Evolutionary conservation across 805 yeast species (phyloP).

Genomic region (Monosporozyma siamensis): DNA sequence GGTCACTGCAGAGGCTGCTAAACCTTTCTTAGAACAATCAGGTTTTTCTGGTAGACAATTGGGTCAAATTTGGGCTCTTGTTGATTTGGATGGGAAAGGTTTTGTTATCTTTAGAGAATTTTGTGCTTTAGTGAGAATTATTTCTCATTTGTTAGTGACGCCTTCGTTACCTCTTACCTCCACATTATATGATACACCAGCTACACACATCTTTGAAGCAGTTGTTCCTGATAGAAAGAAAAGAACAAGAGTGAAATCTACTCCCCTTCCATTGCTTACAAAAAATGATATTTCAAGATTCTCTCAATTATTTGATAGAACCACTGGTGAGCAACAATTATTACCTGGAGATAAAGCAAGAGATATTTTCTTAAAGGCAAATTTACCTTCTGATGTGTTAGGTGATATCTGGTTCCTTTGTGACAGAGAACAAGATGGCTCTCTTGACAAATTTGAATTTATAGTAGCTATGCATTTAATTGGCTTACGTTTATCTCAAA

Average conservation of each 20-base stretch:
- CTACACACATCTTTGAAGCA: slow-evolving; percentile 6
- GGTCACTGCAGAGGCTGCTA: slow-evolving; percentile 79
- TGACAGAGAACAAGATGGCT: slow-evolving; percentile 67
- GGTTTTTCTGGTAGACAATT: slow-evolving; percentile 68
- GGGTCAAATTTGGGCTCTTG: slow-evolving; percentile 87
- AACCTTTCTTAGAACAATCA: slow-evolving; percentile 72
- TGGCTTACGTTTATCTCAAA: slow-evolving; percentile 52
- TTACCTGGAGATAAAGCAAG: slow-evolving; percentile 70
- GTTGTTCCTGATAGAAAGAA: not conserved
- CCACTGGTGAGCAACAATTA: slow-evolving; percentile 28
- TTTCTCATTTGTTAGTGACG: slow-evolving; percentile 78
- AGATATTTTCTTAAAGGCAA: slow-evolving; percentile 80
- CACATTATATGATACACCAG: slow-evolving; percentile 27
- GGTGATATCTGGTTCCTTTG: slow-evolving; percentile 86
- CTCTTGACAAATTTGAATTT: slow-evolving; percentile 63
- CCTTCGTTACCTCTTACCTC: slow-evolving; percentile 37
- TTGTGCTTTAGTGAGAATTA: slow-evolving; percentile 74
- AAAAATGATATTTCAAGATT: slow-evolving; percentile 53
- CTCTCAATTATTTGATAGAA: slow-evolving; percentile 60
- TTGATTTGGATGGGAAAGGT: slow-evolving; percentile 78
- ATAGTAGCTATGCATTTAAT: slow-evolving; percentile 91
- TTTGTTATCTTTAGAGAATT: slow-evolving; percentile 73
- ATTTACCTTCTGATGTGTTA: slow-evolving; percentile 62
- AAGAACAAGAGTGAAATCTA: slow-evolving; percentile 4
- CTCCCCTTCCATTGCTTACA: slow-evolving; percentile 38